Base-by-base conservation (phyloP, 2,329 filamentous ascomycete genomes). In the Hymenoscyphus occultus region DNA sequence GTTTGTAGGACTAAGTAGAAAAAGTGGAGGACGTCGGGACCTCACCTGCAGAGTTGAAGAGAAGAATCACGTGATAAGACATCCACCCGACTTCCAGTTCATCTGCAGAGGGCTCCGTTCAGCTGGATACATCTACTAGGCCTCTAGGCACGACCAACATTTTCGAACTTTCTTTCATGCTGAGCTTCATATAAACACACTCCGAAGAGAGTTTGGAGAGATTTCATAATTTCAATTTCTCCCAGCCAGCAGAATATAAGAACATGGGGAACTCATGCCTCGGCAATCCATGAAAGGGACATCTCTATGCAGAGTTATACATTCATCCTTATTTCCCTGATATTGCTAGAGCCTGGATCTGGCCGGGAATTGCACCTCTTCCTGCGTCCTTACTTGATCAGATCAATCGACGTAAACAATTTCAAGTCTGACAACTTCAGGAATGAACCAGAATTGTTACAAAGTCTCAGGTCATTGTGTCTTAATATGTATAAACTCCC, bases 381-480 rank as follows among this genome's bases (percentile, higher is more conserved):
- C 12, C 31, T 62, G 19, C 65, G 60, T 45, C 64, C 64, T 5
- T 66, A 66, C 45, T 35, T 68, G 13, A 56, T 68, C 32, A 54
- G 42, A 16, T 45, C 64, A 28, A 32, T 68, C 54, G 62, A 32
- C 31, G 54, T 54, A 13, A 60, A 5, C 32, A 35, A 7, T 45
- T 64, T 59, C 28, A 31, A 42, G 39, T 65, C 13, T 5, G 35
- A 19, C 12, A 57, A 57, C 45, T n/a, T 56, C 19, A 57, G 22
- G 54, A 57, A 35, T 22, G 14, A 35, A 12, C 54, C 31, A 5
- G 32, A 16, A 57, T 57, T 57, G 9, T 57, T 39, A 42, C 28
- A 35, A 61, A 62, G 56, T 61, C 22, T 39, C 56, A 39, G 51
- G 42, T 31, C 35, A 59, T 22, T 63, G 60, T 28, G 16, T 35